These are phyloP conservation scores for Maudiozyma barnettii DNA, from an alignment of 805 yeast genomes.

Conservation along the genomic window DNA sequence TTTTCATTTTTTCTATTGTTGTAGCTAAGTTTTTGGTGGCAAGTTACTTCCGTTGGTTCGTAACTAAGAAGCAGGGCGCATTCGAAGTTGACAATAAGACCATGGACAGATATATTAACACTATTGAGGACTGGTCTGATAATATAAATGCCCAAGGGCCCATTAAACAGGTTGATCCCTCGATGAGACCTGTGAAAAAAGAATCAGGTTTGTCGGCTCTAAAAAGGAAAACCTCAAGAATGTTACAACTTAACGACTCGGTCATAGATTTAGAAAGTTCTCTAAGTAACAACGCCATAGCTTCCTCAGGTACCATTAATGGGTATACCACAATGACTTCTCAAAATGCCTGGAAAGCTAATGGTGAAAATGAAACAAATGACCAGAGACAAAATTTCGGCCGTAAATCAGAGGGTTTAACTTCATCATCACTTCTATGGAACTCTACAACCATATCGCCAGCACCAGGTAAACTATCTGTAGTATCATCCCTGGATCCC, in stretches of 20 bases:
- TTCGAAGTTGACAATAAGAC: conserved; percentile 46
- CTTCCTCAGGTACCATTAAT: neutral
- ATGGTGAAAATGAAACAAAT: neutral
- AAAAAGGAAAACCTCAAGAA: conserved; percentile 31
- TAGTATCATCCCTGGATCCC: conserved; percentile 42
- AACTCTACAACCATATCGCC: conserved; percentile 7
- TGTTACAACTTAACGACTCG: conserved; percentile 12
- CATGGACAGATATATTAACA: conserved; percentile 53
- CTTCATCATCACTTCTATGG: conserved; percentile 12
- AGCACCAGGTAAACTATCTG: conserved; percentile 2
- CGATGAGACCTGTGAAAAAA: conserved; percentile 38
- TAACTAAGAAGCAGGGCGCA: conserved; percentile 77
- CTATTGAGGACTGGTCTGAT: conserved; percentile 81
- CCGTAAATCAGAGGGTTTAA: conserved; percentile 4
- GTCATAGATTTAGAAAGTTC: conserved; percentile 6
- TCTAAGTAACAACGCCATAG: neutral
- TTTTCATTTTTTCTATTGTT: conserved; percentile 77
- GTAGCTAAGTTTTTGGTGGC: conserved; percentile 73
- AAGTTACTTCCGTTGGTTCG: conserved; percentile 77
- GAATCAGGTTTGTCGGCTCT: conserved; percentile 28
- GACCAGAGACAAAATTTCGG: conserved; percentile 1
- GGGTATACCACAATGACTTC: conserved; percentile 52
- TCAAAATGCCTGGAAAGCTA: conserved; percentile 37
- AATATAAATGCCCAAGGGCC: conserved; percentile 45
- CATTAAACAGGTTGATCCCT: conserved; percentile 41